phyloP scores from a whole-genome alignment of 805 yeast genomes.

The Candida chilensis region DNA sequence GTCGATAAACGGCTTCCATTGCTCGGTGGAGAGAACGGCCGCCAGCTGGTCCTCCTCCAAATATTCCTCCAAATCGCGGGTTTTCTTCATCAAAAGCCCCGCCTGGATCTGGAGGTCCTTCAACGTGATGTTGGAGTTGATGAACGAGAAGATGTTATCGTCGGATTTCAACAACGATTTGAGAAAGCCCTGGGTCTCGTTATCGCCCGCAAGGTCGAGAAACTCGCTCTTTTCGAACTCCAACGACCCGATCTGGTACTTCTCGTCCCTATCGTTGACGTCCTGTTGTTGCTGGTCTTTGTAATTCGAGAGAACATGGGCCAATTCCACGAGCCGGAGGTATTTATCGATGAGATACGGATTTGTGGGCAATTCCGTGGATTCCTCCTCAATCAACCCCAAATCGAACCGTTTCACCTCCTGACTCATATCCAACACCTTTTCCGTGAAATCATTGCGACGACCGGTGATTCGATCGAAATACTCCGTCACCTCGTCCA shows the following conservation, averaged over 20 bases:
- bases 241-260: slow-evolving; percentile 33
- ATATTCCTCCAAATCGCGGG: slow-evolving; percentile 16
- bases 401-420: slow-evolving; percentile 48
- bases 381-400: slow-evolving; percentile 39
- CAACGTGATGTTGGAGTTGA: slow-evolving; percentile 29
- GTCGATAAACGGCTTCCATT: slow-evolving; percentile 2
- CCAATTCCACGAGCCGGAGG: slow-evolving; percentile 49
- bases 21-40: slow-evolving; percentile 9
- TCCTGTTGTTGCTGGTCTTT: slow-evolving; percentile 1
- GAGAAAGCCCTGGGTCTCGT: slow-evolving; percentile 33
- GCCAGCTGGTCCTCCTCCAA: slow-evolving; percentile 24
- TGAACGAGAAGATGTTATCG: slow-evolving; percentile 25
- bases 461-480: slow-evolving; percentile 65
- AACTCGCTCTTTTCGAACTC: slow-evolving; percentile 35
- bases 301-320: slow-evolving; percentile 25
- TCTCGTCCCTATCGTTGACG: slow-evolving; percentile 9
- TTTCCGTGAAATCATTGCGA: slow-evolving; percentile 56
- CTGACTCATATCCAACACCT: slow-evolving; percentile 45
- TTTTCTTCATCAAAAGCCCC: slow-evolving; percentile 18
- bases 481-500: slow-evolving; percentile 54
- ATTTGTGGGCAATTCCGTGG: slow-evolving; percentile 56
- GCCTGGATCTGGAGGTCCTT: slow-evolving; percentile 32
- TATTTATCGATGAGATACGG: slow-evolving; percentile 65
- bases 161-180: slow-evolving; percentile 20
- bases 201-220: slow-evolving; percentile 20